A percentile compares a stretch with the other conserved stretches of the same genome.
Conservation (phyloP, 768 basidiomycete species). For the Galerina sulciceps region DNA sequence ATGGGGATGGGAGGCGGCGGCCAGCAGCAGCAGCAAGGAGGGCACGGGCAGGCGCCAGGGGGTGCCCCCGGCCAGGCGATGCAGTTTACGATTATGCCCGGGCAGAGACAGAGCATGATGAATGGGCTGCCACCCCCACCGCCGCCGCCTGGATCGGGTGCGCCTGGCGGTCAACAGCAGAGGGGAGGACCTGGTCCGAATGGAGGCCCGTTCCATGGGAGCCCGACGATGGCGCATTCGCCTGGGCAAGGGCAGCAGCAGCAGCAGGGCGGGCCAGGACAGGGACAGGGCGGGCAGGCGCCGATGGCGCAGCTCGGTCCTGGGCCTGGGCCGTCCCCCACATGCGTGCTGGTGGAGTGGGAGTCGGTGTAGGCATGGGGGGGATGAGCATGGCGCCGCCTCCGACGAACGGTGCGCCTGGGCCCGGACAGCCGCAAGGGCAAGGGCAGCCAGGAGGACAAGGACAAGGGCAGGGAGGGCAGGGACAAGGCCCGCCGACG, state of each 20-base stretch:
- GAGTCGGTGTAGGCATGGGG: too few species aligned
- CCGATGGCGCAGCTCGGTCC: conserved; percentile 35
- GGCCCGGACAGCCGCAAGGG: not conserved
- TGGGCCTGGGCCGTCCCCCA: conserved; percentile 52
- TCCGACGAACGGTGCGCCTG: conserved; percentile 19
- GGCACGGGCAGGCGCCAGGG: conserved; percentile 10
- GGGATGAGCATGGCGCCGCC: conserved; percentile 20
- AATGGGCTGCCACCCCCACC: conserved; percentile 18
- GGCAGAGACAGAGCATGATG: conserved; percentile 15
- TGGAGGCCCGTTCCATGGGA: conserved; percentile 49
- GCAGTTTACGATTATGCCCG: conserved; percentile 21
- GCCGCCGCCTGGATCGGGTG: conserved; percentile 2
- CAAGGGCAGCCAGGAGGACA: too few species aligned
- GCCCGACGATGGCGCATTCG: conserved; percentile 67
- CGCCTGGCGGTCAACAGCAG: conserved; percentile 15
- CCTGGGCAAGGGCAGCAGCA: conserved; percentile 42
- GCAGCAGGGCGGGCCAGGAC: not conserved
- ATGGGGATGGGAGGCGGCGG: not conserved
- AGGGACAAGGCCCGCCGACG: conserved; percentile 23
- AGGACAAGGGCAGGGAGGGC: too few species aligned
- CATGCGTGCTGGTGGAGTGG: conserved; percentile 42
- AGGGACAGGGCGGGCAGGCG: not conserved
- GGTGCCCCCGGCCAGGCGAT: conserved; percentile 14
- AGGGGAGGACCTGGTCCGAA: conserved; percentile 33
- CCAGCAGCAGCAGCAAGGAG: not conserved